Base-by-base conservation (phyloP, 179 eudicot genomes). In the Camellia oleifera region DNA sequence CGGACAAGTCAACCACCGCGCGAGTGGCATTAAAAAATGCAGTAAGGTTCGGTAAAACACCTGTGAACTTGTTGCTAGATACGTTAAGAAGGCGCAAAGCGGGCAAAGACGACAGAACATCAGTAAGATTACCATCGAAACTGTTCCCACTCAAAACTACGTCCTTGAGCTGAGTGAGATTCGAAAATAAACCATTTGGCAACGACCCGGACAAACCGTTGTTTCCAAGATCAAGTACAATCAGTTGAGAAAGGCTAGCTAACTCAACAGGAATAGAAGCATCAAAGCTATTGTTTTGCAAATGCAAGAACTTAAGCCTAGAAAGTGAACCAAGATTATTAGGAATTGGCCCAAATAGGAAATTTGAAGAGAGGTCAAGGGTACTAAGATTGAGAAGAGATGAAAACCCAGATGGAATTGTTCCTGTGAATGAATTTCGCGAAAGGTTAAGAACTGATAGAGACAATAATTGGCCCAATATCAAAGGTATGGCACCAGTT, bases 391-490 rank as follows among this genome's bases (percentile, higher is more conserved):
- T 91, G 58, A 20, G 57, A 50, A 92, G 90, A 42, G 84, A 77
- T 14, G 91, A 74, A 83, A 92, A 48, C 2, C 90, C 78, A 69
- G 65, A 60, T 9, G 95, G 93, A 79, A 92, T 86, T 18, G 82
- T 57, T 73, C 98, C 98, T 0, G 89, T 84, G 48, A 94, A 82
- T n/a, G 66, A 78, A 86, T 93, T 93, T 14, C 69, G 75, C 0
- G 97, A 93, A 48, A 92, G 89, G 85, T 92, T 84, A 80, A 93
- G 92, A 62, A 87, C 80, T 0, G 84, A 80, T 11, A 94, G 86
- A 15, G 67, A 81, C 23, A 44, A 80, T 62, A 94, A 65, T 70
- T 83, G 85, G 62, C 91, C 95, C 68, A 91, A 86, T 26, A 74
- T 60, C 12, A 85, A 50, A 2, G 98, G 98, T 58, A 94, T 80